Evolutionary conservation across 495 filamentous ascomycete species (phyloP), one percentile per base, ranked within the genome.

Genomic region (Penicillium riverlandense): DNA sequence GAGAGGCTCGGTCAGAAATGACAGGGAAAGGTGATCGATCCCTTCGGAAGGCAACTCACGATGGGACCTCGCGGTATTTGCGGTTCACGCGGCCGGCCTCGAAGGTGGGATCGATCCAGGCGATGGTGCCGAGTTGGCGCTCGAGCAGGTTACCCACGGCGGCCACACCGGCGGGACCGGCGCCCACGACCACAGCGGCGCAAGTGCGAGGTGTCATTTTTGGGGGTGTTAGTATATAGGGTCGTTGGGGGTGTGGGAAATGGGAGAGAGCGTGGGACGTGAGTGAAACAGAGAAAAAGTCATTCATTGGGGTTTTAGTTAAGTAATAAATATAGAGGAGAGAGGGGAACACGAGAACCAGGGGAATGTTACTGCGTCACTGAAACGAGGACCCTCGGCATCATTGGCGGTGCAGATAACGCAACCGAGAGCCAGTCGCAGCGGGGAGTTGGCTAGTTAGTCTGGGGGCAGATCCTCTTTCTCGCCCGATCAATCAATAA

Each of bases 41-140:
- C 34, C 16, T 28, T 33, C 29, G 35, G 29, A 29, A 13, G 35
- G 35, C 36, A 28, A 64, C 68, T 44, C 42, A 76, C 74, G 70
- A 74, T 7, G 75, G 77, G 32, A 79, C 77, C 48, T 78, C 74
- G 46, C 75, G 69, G 49, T 80, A 79, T 53, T 69, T 72, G 38
- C 63, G 56, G 43, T 77, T 57, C 14, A 80, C 63, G 37, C 76
- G 64, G 7, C 77, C 77, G 11, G 63, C 71, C 38, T 72, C 62
- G 39, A 79, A 77, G 6, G 53, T 55, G 41, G 75, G 70, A 45
- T 79, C 77, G 41, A 79, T 53, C 77, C 76, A 79, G 45, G 72
- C 62, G 35, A 79, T 70, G 36, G 63, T 62, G 14, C 58, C 58
- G 3, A 71, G 59, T 42, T 71, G 63, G n/a, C 68, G 67, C 53